Percentiles rank a stretch among this genome's conserved stretches.
Conservation (phyloP, 257 asterid species). For the Solanum raphanifolium region DNA sequence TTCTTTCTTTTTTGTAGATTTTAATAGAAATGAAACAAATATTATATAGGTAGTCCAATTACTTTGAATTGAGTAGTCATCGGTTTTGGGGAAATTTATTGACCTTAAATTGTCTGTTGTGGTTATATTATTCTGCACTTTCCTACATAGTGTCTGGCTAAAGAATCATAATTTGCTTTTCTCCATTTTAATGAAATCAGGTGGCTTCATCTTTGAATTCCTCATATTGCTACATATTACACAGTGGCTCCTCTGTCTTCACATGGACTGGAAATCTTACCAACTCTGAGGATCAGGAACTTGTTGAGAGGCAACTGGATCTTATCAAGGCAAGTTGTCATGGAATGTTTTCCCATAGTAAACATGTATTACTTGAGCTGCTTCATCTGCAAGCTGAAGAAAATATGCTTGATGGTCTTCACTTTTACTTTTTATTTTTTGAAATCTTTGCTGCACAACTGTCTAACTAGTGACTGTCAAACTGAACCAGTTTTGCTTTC, state of each 20-base stretch:
- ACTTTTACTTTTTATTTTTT: background rate
- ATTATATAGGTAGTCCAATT: background rate
- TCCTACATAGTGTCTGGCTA: background rate
- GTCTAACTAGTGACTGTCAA: background rate
- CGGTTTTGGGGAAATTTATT: background rate
- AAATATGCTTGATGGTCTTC: background rate
- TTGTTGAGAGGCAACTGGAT: conserved; percentile 96
- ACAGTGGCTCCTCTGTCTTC: conserved; percentile 66
- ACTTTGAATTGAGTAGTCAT: background rate
- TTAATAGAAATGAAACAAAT: background rate
- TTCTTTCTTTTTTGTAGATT: background rate
- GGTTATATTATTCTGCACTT: background rate
- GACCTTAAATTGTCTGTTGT: background rate
- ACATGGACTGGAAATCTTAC: conserved; percentile 92
- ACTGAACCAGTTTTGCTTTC: background rate
- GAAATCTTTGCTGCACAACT: background rate
- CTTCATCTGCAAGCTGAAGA: background rate
- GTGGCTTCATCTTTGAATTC: conserved; percentile 89
- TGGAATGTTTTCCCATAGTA: background rate
- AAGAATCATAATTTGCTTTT: conserved; percentile 2
- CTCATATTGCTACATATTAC: conserved; percentile 86
- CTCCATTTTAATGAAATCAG: conserved; percentile 34
- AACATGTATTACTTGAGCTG: background rate
- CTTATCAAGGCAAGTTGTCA: conserved; percentile 53
- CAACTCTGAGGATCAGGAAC: conserved; percentile 80